Percentiles rank a stretch among this genome's conserved stretches.
phyloP scores from a whole-genome alignment of 768 basidiomycete genomes.

The Tephrocybe rancida region DNA sequence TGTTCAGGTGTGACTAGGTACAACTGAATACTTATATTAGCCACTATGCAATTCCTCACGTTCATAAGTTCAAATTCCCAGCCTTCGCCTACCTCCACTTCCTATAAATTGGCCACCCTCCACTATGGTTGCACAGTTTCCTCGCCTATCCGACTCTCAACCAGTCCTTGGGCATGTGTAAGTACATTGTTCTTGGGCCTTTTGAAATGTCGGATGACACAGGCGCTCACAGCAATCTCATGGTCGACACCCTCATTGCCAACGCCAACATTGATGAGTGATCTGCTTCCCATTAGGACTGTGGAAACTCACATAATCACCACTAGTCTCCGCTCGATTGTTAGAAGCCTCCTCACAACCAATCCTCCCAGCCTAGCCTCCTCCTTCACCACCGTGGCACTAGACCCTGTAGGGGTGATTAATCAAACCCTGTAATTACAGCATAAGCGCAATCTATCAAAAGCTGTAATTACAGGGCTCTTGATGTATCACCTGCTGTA shows the following conservation, averaged over 20 bases:
- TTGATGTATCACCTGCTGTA: too few relatives aligned
- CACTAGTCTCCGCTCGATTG: slow-evolving; percentile 70
- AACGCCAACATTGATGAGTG: slow-evolving; percentile 77
- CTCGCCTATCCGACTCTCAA: slow-evolving; percentile 39
- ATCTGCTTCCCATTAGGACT: slow-evolving; percentile 28
- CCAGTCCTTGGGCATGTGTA: slow-evolving; percentile 75
- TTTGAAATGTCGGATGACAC: slow-evolving; percentile 12
- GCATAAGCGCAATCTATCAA: too few relatives aligned
- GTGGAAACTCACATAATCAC: background rate
- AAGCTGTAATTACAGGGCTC: too few relatives aligned
- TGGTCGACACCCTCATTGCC: slow-evolving; percentile 80
- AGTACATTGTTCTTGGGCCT: slow-evolving; percentile 25
- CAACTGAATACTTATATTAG: too few relatives aligned
- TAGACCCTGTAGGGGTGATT: too few relatives aligned
- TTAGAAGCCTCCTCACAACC: slow-evolving; percentile 71
- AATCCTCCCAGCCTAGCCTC: slow-evolving; percentile 62
- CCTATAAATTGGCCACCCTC: background rate
- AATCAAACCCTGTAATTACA: too few relatives aligned
- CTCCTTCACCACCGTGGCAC: slow-evolving; percentile 62
- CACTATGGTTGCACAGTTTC: slow-evolving; percentile 54
- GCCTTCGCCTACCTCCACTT: background rate
- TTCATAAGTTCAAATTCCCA: background rate
- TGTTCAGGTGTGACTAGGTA: too few relatives aligned
- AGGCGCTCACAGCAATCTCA: slow-evolving; percentile 54
- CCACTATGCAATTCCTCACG: background rate